phyloP scores from a whole-genome alignment of 768 basidiomycete species.

The Pulveroboletus sp. region DNA sequence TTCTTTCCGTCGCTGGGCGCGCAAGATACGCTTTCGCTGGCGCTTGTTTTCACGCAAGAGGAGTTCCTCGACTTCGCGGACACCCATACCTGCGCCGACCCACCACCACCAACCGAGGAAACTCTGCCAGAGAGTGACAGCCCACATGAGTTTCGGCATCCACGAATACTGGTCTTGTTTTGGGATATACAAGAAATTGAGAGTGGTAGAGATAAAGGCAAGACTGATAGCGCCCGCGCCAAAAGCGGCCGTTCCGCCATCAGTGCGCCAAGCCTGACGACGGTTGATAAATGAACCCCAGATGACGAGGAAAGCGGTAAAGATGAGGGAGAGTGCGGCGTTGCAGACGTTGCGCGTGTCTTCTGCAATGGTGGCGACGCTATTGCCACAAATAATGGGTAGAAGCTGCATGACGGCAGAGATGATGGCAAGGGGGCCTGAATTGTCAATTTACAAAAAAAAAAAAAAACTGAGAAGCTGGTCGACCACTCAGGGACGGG shows the following conservation, averaged over 20 bases:
- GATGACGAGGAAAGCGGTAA: constrained; percentile 81
- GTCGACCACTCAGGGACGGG: rapidly evolving
- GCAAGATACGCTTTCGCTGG: constrained; percentile 42
- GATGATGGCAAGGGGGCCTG: constrained; percentile 80
- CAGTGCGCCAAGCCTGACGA: constrained; percentile 89
- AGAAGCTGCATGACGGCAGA: constrained; percentile 83
- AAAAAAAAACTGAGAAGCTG: neutral
- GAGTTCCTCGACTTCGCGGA: constrained; percentile 65
- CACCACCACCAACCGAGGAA: constrained; percentile 99
- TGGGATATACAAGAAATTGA: constrained; percentile 86
- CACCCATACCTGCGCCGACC: constrained; percentile 89
- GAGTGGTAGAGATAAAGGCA: constrained; percentile 76
- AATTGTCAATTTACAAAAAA: neutral
- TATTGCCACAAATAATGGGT: constrained; percentile 42
- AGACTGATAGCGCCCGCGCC: constrained; percentile 79
- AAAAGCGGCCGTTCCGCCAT: constrained; percentile 94
- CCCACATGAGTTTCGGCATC: constrained; percentile 87
- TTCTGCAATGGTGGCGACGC: constrained; percentile 52
- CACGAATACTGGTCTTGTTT: constrained; percentile 82
- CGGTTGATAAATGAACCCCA: constrained; percentile 94
- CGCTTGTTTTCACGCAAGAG: constrained; percentile 51
- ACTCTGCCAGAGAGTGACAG: constrained; percentile 94
- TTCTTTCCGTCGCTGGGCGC: constrained; percentile 44
- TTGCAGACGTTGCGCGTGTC: constrained; percentile 93
- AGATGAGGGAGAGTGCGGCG: constrained; percentile 91